Conservation (phyloP, 2,329 filamentous ascomycete genomes). For the Arthrobotrys entomopaga region DNA sequence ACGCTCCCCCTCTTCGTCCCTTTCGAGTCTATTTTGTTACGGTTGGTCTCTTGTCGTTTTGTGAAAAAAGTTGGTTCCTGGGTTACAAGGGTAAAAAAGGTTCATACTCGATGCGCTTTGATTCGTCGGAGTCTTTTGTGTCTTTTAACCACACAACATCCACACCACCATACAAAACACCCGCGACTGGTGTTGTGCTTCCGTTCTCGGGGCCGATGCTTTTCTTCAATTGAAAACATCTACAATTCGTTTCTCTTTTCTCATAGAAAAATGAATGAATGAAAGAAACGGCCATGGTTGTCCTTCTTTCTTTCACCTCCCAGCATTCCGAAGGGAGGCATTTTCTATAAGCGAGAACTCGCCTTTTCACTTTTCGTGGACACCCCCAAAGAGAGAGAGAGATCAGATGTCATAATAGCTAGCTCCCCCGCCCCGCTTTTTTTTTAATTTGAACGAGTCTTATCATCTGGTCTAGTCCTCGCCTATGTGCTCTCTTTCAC, state of each 20-base stretch:
- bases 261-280: background rate
- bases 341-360: slow-evolving; percentile 18
- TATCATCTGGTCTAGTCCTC: slow-evolving; percentile 37
- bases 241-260: slow-evolving; percentile 10
- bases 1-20: too few relatives aligned
- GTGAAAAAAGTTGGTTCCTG: slow-evolving; percentile 35
- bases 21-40: slow-evolving; percentile 2
- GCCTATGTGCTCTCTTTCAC: slow-evolving; percentile 14
- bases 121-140: background rate
- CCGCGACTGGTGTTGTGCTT: slow-evolving; percentile 26
- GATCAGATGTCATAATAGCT: slow-evolving; percentile 42
- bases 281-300: too few relatives aligned
- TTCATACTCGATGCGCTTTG: too few relatives aligned
- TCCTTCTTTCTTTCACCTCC: slow-evolving; percentile 9
- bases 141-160: slow-evolving; percentile 27
- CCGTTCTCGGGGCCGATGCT: slow-evolving; percentile 8
- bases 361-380: slow-evolving; percentile 12
- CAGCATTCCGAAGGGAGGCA: slow-evolving; percentile 23
- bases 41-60: background rate
- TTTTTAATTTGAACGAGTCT: slow-evolving; percentile 30
- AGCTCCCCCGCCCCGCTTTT: slow-evolving; percentile 48
- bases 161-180: slow-evolving; percentile 17
- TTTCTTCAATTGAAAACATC: slow-evolving; percentile 8
- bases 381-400: slow-evolving; percentile 25
- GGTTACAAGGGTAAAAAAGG: background rate